Percentiles rank a stretch among this genome's conserved stretches.
Evolutionary conservation across 805 yeast species (phyloP).

Genomic region (Myxozyma monticola): DNA sequence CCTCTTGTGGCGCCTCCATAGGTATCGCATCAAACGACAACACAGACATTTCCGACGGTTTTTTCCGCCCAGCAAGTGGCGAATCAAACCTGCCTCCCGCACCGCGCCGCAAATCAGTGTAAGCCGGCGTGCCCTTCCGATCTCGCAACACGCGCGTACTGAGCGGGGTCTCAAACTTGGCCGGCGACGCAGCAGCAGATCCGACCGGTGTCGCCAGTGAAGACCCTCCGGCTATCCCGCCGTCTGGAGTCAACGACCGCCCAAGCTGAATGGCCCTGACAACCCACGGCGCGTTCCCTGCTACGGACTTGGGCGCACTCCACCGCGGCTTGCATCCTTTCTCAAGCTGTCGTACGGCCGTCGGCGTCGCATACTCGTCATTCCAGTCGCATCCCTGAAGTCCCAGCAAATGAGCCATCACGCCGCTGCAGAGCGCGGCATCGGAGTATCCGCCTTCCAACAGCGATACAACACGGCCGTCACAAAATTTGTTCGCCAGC

Average conservation of each 20-base stretch:
- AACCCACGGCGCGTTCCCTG: constrained; percentile 18
- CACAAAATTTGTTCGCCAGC: constrained; percentile 61
- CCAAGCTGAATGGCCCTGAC: constrained; percentile 38
- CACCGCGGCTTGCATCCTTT: constrained; percentile 21
- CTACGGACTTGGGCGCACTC: constrained; percentile 15
- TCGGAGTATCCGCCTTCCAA: constrained; percentile 88
- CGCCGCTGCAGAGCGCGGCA: constrained; percentile 75
- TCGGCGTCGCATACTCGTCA: constrained; percentile 11
- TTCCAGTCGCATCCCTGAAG: constrained; percentile 43
- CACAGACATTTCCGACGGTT: not conserved
- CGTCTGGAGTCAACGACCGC: constrained; percentile 35
- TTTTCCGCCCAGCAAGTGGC: constrained; percentile 2
- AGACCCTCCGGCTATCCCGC: not conserved
- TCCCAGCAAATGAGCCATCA: constrained; percentile 76
- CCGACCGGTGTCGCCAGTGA: constrained; percentile 1
- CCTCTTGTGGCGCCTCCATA: not conserved
- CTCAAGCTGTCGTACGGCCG: constrained; percentile 14
- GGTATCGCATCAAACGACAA: not conserved
- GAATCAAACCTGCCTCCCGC: constrained; percentile 1
- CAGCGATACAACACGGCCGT: constrained; percentile 64
- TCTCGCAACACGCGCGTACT: constrained; percentile 11
- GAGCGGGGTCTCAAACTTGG: constrained; percentile 1
- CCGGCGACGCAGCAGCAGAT: constrained; percentile 6
- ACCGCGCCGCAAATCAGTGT: not conserved
- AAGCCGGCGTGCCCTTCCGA: constrained; percentile 10